Evolutionary conservation across 108 stramenopile genomes (phyloP).

Genomic region (Conticribra weissflogii): DNA sequence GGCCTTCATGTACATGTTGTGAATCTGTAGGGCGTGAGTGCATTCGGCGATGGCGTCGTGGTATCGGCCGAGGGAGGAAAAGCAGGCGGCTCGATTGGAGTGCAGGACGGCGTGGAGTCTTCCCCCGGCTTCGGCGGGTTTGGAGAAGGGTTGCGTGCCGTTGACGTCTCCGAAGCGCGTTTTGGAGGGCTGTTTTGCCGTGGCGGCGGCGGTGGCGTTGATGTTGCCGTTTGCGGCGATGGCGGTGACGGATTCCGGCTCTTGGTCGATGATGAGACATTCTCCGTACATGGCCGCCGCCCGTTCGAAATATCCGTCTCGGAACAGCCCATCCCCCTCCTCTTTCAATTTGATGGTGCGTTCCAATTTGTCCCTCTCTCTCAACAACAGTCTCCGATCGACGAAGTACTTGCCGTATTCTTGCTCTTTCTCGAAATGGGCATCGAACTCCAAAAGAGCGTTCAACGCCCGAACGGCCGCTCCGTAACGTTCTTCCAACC

Average conservation of each 20-base stretch:
- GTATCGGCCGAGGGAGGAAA: conserved; percentile 39
- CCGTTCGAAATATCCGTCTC: conserved; percentile 39
- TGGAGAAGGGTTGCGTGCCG: conserved; percentile 2
- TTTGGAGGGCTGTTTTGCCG: too few species aligned
- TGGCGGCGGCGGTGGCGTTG: too few species aligned
- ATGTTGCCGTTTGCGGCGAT: too few species aligned
- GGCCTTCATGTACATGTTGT: conserved; percentile 51
- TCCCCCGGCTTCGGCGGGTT: conserved; percentile 26
- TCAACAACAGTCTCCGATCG: conserved; percentile 7
- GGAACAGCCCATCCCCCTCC: conserved; percentile 40
- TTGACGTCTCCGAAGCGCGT: conserved; percentile 10
- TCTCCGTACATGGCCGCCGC: conserved; percentile 41
- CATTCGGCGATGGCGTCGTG: conserved; percentile 47
- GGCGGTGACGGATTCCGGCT: neutral
- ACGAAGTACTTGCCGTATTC: neutral
- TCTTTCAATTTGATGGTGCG: conserved; percentile 46
- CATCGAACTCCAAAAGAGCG: conserved; percentile 23
- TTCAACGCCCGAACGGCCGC: conserved; percentile 13
- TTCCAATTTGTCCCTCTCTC: conserved; percentile 21
- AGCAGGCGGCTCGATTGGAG: conserved; percentile 54
- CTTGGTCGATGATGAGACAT: conserved; percentile 29
- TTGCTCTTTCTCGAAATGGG: neutral
- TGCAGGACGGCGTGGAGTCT: conserved; percentile 50
- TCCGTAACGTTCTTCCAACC: conserved; percentile 45
- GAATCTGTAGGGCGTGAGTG: conserved; percentile 44